Conservation (phyloP, 1,139 yeast genomes). For the Candida glucosophila region DNA sequence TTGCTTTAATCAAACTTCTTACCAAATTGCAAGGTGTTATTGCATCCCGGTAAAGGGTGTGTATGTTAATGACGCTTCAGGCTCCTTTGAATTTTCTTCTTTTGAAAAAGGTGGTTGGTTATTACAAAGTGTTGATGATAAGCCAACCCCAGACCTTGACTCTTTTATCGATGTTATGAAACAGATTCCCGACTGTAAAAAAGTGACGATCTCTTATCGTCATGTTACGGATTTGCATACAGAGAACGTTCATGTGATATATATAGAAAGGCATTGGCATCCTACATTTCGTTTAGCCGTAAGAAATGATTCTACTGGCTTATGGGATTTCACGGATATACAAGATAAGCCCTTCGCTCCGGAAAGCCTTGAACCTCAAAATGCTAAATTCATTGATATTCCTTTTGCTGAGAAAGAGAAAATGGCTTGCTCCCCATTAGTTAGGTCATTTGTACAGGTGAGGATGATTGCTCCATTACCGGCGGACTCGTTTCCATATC, state of each 20-base stretch:
- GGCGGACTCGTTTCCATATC: slow-evolving; percentile 64
- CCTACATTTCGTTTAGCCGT: slow-evolving; percentile 62
- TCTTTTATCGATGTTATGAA: slow-evolving; percentile 74
- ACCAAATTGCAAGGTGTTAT: slow-evolving; percentile 80
- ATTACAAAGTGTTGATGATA: slow-evolving; percentile 68
- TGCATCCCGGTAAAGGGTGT: slow-evolving; percentile 84
- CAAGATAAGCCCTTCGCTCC: slow-evolving; percentile 58
- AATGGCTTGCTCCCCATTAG: slow-evolving; percentile 43
- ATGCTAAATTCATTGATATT: slow-evolving; percentile 64
- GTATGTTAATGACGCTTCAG: slow-evolving; percentile 68
- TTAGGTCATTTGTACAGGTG: slow-evolving; percentile 58
- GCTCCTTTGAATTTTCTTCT: slow-evolving; percentile 61
- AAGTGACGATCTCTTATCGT: slow-evolving; percentile 65
- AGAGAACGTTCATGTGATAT: slow-evolving; percentile 52
- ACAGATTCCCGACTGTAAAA: slow-evolving; percentile 63
- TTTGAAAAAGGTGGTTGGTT: slow-evolving; percentile 62
- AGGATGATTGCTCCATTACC: slow-evolving; percentile 58
- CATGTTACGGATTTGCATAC: slow-evolving; percentile 78
- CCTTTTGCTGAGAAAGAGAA: slow-evolving; percentile 44
- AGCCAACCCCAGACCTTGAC: slow-evolving; percentile 64
- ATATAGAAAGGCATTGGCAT: slow-evolving; percentile 82
- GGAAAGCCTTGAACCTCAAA: slow-evolving; percentile 35
- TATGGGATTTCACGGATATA: slow-evolving; percentile 75
- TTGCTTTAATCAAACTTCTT: slow-evolving; percentile 73
- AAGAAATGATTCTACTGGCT: slow-evolving; percentile 74